phyloP scores from a whole-genome alignment of 164 flowering plant species.

The Umbellularia californica region DNA sequence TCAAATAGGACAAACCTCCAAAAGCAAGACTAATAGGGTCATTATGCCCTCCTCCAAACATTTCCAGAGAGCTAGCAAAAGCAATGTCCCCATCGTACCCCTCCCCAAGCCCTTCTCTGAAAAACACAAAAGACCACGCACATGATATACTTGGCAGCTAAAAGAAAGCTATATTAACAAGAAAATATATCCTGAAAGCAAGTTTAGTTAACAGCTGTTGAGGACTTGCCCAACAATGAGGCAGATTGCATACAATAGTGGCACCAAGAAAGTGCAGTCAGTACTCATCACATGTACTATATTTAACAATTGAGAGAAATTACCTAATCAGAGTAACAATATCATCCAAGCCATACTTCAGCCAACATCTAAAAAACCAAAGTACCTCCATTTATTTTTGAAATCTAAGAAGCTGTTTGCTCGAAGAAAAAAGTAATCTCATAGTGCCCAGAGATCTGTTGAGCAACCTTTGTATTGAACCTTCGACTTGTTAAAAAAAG shows the following conservation, averaged over 20 bases:
- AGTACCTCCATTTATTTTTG: neutral
- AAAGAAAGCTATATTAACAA: neutral
- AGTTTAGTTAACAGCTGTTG: neutral
- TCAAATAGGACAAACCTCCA: constrained; percentile 57
- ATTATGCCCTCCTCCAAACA: constrained; percentile 94
- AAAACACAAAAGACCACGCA: constrained; percentile 14
- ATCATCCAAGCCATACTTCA: neutral
- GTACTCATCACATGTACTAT: neutral
- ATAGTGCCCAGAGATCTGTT: neutral
- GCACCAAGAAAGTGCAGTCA: neutral
- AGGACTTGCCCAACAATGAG: neutral
- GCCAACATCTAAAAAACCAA: neutral
- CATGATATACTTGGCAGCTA: constrained; percentile 1
- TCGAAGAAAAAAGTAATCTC: neutral
- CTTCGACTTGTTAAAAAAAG: too few species aligned
- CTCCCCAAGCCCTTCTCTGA: constrained; percentile 97
- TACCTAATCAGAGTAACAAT: neutral
- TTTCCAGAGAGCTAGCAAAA: constrained; percentile 89
- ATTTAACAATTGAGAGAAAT: neutral
- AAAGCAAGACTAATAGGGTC: constrained; percentile 92
- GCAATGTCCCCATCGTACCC: constrained; percentile 90
- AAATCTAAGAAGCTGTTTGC: neutral
- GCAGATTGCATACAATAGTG: neutral
- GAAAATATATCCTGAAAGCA: neutral
- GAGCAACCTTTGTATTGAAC: neutral